Conservation (phyloP, 306 rosid species). For the Cucurbita maxima region DNA sequence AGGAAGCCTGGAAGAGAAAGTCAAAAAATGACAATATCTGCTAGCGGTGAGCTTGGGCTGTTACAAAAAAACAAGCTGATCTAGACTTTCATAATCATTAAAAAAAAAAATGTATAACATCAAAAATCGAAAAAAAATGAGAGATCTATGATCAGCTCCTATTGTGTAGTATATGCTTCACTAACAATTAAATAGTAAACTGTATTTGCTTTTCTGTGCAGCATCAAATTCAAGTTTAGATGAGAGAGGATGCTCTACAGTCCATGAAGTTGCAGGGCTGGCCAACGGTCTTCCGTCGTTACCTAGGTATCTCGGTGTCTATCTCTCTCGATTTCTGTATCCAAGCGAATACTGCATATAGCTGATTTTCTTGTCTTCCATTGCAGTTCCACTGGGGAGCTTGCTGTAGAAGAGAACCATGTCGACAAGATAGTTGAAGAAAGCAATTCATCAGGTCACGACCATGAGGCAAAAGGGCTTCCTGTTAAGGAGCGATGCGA, state of each 20-base stretch:
- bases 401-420: constrained; percentile 20
- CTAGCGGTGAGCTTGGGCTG: too few relatives aligned
- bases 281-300: constrained; percentile 33
- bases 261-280: constrained; percentile 17
- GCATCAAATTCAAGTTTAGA: background rate
- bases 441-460: constrained; percentile 18
- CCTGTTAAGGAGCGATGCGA: constrained; percentile 23
- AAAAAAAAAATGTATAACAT: background rate
- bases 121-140: background rate
- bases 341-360: background rate
- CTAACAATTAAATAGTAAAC: background rate
- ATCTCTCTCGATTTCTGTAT: background rate
- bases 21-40: too few relatives aligned
- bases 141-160: background rate
- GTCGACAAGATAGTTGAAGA: constrained; percentile 7
- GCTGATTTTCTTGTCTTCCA: constrained; percentile 14
- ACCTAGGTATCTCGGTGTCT: background rate
- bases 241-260: constrained; percentile 20
- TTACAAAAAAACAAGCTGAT: background rate
- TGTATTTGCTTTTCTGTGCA: background rate
- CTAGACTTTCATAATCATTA: background rate
- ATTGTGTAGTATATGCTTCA: background rate
- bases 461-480: constrained; percentile 13
- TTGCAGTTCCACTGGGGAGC: constrained; percentile 29
- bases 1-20: too few relatives aligned